Base-by-base conservation (phyloP, 2,329 filamentous ascomycete genomes). In the Aspergillus sp. region DNA sequence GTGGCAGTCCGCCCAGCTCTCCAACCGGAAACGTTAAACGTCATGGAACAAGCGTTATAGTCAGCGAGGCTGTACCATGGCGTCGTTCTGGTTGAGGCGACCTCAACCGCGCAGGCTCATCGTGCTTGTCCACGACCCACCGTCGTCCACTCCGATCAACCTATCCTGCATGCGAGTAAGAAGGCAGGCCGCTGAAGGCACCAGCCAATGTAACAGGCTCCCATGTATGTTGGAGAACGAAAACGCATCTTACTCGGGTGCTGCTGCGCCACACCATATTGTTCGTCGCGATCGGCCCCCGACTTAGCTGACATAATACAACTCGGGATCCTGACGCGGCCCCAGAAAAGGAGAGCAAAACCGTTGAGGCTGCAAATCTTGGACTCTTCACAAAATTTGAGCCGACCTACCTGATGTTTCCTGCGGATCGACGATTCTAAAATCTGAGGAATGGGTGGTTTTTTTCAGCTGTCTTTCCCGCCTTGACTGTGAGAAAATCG, bases 361-460 rank as follows among this genome's bases (percentile, higher is more conserved):
- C 37, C n/a, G 41, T 45, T n/a, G 44, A 50, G 23, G 46, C 21
- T 50, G 35, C 31, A 31, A 45, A 53, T 37, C 24, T 33, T 44
- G 24, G 24, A 37, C 12, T 37, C 35, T 37, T 37, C 12, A 23
- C 33, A 9, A 54, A 40, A 45, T 45, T 24, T 19, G 43, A 27
- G 39, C 12, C 11, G 15, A 2, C 35, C 6, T 37, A 37, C 9
- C 27, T 31, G 27, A 31, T 31, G 27, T 31, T 31, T 31, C 9
- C 27, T 31, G 27, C 27, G 27, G 27, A 31, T 31, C 9, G 9
- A 4, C 33, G 11, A 21, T 14, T 41, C 44, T 11, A 41, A 24
- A 7, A 15, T 14, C 41, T 52, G 45, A 62, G 63, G 59, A 56
- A 66, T 63, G 62, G 56, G 41, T 55, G 53, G 52, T 55, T 47